Conservation (phyloP, 73 alveolate genomes). For the Tetrahymena malaccensis region DNA sequence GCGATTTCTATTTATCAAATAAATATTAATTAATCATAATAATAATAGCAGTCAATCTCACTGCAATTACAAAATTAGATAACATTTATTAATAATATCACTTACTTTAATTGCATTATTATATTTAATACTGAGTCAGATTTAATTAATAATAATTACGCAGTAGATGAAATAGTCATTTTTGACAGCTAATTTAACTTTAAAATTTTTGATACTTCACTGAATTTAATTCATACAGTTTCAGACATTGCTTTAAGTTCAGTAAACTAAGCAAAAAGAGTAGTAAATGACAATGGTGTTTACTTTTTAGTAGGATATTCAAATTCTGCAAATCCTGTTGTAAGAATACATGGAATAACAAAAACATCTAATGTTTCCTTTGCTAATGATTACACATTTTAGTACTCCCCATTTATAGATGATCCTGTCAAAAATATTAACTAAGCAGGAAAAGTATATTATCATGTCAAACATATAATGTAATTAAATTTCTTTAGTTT, state of each 20-base stretch:
- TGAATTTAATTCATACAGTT: neutral
- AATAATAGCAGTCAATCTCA: neutral
- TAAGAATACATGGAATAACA: neutral
- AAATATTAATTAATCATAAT: neutral
- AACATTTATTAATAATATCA: neutral
- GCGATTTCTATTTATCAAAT: too few relatives aligned
- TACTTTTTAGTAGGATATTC: neutral
- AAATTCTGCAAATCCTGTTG: neutral
- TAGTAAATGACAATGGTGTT: neutral
- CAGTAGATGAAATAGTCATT: neutral
- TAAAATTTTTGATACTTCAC: neutral
- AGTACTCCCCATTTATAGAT: neutral
- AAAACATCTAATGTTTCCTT: neutral
- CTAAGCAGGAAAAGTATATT: neutral
- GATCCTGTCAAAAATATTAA: neutral
- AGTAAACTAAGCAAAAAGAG: neutral
- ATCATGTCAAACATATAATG: neutral
- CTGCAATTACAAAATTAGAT: neutral
- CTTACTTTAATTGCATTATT: neutral
- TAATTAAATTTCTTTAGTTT: neutral
- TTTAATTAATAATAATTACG: neutral
- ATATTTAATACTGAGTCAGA: neutral
- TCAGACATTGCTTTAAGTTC: neutral
- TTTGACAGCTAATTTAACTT: neutral
- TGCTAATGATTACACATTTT: neutral